phyloP scores from a whole-genome alignment of 805 yeast genomes.

The Pichia manshurica region DNA sequence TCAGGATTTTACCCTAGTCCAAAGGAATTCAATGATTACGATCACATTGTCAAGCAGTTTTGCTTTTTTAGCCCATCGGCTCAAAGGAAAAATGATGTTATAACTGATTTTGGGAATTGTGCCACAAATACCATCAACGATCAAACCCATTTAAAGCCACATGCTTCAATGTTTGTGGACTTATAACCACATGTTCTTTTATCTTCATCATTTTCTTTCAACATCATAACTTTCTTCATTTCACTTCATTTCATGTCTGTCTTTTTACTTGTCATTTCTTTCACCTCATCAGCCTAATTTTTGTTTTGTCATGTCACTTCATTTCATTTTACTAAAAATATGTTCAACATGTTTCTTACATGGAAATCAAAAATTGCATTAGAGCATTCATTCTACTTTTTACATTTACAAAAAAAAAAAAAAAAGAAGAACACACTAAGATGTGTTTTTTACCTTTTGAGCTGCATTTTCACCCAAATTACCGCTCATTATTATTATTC shows the following conservation, averaged over 20 bases:
- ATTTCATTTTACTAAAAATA: background rate
- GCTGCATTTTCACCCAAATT: background rate
- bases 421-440: background rate
- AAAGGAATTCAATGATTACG: constrained; percentile 10
- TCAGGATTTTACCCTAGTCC: constrained; percentile 14
- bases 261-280: background rate
- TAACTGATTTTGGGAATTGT: background rate
- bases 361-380: too few species aligned
- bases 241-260: background rate
- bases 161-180: constrained; percentile 4
- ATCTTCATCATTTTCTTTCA: background rate
- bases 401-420: background rate
- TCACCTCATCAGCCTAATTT: background rate
- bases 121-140: background rate
- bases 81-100: background rate
- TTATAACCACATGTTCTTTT: background rate
- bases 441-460: too few species aligned
- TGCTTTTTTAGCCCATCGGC: constrained; percentile 4
- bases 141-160: background rate
- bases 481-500: too few species aligned
- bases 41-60: constrained; percentile 8
- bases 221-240: background rate
- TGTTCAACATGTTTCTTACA: too few species aligned
- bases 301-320: too few species aligned
- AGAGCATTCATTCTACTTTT: too few species aligned